Base-by-base conservation (phyloP, 176 grass and related monocot species). In the Bolboschoenus planiculmis region DNA sequence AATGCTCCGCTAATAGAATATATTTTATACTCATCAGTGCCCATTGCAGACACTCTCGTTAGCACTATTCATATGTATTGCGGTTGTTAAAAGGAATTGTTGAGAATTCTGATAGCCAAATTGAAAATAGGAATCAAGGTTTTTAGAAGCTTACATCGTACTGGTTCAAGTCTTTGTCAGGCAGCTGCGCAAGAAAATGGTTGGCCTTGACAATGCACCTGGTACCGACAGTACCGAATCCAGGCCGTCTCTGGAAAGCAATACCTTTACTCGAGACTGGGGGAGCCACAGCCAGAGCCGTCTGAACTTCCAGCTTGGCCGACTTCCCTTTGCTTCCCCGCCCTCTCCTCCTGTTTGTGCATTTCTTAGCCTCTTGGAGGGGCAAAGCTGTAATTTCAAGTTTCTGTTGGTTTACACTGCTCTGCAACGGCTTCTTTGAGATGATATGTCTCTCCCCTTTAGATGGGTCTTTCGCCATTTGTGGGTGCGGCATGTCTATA, bases 391-490 rank as follows among this genome's bases (percentile, higher is more conserved):
- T 57, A 18, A 46, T 59, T 31, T 95, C 91, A 4, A 70, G 87
- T 83, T 91, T 93, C 78, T 92, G 91, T 85, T 96, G 93, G 77
- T 86, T 88, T 42, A 95, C 88, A 85, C 85, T 88, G 86, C 82
- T 96, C 82, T 96, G 97, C 64, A 99, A 81, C 31, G 93, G 97
- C 80, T 93, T 94, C 93, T 99, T 99, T 15, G 83, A 81, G 43
- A 89, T 56, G 16, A 88, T 16, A 71, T 83, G 83, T 78, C 74
- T 86, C 83, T 89, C 87, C 43, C 63, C 78, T 78, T 80, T 90
- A 26, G 80, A 82, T 26, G 50, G 72, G 27, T 80, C 83, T 62
- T 86, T 86, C 4, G 84, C 65, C 79, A 89, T 86, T 48, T 85
- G 87, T 65, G 66, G 67, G 10, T 66, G 70, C 42, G 88, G 88